A percentile compares a stretch with the other conserved stretches of the same genome.
phyloP scores from a whole-genome alignment of 441 rosid species.

The Euphorbia celastroides region DNA sequence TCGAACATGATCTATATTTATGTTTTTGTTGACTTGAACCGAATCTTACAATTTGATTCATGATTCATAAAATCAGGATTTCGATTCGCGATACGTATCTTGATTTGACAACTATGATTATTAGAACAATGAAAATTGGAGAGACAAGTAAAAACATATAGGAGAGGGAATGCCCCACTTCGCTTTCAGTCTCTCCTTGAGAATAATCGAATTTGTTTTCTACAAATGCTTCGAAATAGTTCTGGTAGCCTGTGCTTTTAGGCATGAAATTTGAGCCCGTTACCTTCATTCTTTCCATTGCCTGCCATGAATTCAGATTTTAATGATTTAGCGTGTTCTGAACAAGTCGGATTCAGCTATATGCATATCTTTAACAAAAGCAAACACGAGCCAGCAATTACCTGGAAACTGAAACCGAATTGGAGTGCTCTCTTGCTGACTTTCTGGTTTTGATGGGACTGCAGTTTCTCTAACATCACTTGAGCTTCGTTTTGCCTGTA shows the following conservation, averaged over 20 bases:
- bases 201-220: constrained; percentile 38
- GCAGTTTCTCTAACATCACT: constrained; percentile 72
- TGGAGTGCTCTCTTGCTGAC: constrained; percentile 72
- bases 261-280: constrained; percentile 37
- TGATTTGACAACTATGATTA: no score
- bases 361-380: background rate
- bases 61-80: no score
- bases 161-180: constrained; percentile 47
- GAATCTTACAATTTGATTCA: no score
- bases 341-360: background rate
- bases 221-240: constrained; percentile 65
- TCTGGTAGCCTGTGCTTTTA: constrained; percentile 43
- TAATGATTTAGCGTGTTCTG: background rate
- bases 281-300: constrained; percentile 78
- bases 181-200: constrained; percentile 28
- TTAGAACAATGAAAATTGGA: constrained; percentile 54
- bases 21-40: no score
- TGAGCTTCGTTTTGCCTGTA: constrained; percentile 62
- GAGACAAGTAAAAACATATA: constrained; percentile 60
- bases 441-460: constrained; percentile 54
- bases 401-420: constrained; percentile 81
- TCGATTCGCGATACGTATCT: no score
- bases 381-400: constrained; percentile 16
- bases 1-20: no score
- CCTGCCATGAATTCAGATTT: constrained; percentile 33